These are phyloP conservation scores for Aspergillus olivimuriae DNA, from an alignment of 495 filamentous ascomycete genomes.

Conservation along the genomic window DNA sequence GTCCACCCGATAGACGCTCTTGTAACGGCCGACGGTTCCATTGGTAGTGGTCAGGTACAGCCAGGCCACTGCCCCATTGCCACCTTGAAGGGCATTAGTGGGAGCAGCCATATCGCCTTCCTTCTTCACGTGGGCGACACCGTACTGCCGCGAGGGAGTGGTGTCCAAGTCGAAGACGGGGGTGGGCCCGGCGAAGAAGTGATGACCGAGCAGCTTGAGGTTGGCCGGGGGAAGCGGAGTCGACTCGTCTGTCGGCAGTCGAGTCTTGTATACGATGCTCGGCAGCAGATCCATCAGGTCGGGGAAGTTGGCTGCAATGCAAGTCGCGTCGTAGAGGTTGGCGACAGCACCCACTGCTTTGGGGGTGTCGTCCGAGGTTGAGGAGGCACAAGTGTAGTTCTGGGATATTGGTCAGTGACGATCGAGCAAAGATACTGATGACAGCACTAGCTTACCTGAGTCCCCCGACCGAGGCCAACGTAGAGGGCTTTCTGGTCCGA, in stretches of 20 bases:
- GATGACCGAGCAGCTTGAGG: slow-evolving; percentile 62
- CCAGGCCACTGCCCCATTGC: slow-evolving; percentile 57
- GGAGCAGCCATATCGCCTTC: slow-evolving; percentile 52
- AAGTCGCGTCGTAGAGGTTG: slow-evolving; percentile 81
- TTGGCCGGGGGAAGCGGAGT: slow-evolving; percentile 42
- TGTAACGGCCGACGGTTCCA: slow-evolving; percentile 54
- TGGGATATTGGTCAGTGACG: slow-evolving; percentile 30
- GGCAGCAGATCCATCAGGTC: slow-evolving; percentile 52
- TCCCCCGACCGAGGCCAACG: slow-evolving; percentile 81
- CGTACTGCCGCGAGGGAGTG: slow-evolving; percentile 42
- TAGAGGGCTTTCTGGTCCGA: slow-evolving; percentile 55
- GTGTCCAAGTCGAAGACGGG: slow-evolving; percentile 78
- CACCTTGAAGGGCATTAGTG: slow-evolving; percentile 42
- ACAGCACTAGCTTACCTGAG: slow-evolving; percentile 35
- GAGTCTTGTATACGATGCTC: slow-evolving; percentile 26
- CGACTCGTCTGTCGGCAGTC: slow-evolving; percentile 34
- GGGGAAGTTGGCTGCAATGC: slow-evolving; percentile 61
- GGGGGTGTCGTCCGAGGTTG: slow-evolving; percentile 52
- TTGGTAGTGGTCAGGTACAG: slow-evolving; percentile 42
- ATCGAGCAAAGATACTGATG: background rate
- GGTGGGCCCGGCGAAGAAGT: slow-evolving; percentile 63
- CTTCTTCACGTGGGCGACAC: slow-evolving; percentile 59
- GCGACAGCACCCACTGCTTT: slow-evolving; percentile 67
- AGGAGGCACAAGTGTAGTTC: slow-evolving; percentile 80
- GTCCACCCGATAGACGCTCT: slow-evolving; percentile 77